Evolutionary conservation across 2,329 filamentous ascomycete species (phyloP).

Genomic region (Claviceps arundinis): DNA sequence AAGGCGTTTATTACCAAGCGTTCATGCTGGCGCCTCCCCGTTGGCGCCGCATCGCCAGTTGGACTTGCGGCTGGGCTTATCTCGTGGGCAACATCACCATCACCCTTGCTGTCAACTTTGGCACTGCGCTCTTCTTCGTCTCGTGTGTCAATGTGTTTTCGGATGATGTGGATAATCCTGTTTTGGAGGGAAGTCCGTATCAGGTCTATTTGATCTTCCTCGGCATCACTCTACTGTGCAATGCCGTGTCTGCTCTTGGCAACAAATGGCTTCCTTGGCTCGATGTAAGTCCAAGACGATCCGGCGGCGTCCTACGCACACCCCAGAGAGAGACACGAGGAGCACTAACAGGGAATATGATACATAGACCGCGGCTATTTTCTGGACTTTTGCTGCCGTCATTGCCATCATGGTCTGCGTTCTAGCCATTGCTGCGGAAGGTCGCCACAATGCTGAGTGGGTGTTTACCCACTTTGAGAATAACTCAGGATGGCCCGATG

Average conservation of each 20-base stretch:
- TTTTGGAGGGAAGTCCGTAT: conserved; percentile 40
- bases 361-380: conserved; percentile 49
- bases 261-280: conserved; percentile 55
- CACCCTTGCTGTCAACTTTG: conserved; percentile 71
- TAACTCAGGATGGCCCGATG: conserved; percentile 54
- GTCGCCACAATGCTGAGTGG: conserved; percentile 46
- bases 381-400: conserved; percentile 61
- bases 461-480: conserved; percentile 58
- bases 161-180: conserved; percentile 25
- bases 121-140: conserved; percentile 52
- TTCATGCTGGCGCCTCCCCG: conserved; percentile 54
- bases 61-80: conserved; percentile 65
- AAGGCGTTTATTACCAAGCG: conserved; percentile 60
- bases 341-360: background rate
- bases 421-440: conserved; percentile 54
- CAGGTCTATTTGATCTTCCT: conserved; percentile 62
- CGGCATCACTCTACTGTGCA: conserved; percentile 50
- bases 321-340: background rate
- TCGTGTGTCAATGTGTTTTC: conserved; percentile 44
- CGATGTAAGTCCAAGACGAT: conserved; percentile 44
- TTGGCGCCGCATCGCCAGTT: conserved; percentile 51
- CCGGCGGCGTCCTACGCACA: too few species aligned
- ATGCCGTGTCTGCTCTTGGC: conserved; percentile 51
- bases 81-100: conserved; percentile 72
- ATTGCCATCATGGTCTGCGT: conserved; percentile 50